Evolutionary conservation across 2,329 filamentous ascomycete genomes (phyloP).

Genomic region (Xylariaceae sp.): DNA sequence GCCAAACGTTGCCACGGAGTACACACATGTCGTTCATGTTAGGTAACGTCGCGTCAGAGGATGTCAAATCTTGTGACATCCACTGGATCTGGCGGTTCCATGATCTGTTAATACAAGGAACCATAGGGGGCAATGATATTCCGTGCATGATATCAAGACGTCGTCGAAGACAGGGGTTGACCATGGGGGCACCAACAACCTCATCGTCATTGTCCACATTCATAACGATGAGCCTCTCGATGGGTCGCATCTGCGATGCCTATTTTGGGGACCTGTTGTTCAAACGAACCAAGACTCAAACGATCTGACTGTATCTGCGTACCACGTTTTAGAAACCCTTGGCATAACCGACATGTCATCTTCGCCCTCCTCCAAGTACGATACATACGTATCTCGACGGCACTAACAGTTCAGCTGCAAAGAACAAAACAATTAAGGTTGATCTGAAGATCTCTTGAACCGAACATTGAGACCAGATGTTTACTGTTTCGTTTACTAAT

Average conservation of each 20-base stretch:
- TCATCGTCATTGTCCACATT: too few species aligned
- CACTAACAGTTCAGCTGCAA: neutral
- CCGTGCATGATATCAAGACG: neutral
- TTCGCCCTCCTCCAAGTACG: neutral
- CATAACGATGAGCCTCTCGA: neutral
- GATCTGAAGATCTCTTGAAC: too few species aligned
- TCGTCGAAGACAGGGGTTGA: neutral
- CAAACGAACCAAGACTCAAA: neutral
- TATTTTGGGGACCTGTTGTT: neutral
- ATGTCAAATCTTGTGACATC: neutral
- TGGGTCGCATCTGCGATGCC: neutral
- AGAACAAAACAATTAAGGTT: constrained; percentile 3
- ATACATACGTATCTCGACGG: neutral
- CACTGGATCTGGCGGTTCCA: neutral
- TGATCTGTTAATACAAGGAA: constrained; percentile 1
- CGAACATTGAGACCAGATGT: neutral
- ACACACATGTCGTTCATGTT: neutral
- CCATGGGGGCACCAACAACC: neutral
- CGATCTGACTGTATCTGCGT: neutral
- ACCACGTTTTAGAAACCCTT: neutral
- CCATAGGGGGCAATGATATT: neutral
- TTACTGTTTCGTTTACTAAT: constrained; percentile 9
- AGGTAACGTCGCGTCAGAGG: neutral
- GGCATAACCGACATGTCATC: neutral
- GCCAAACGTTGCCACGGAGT: neutral